phyloP scores from a whole-genome alignment of 345 rosid genomes.

The Eucalyptus cladocalyx region DNA sequence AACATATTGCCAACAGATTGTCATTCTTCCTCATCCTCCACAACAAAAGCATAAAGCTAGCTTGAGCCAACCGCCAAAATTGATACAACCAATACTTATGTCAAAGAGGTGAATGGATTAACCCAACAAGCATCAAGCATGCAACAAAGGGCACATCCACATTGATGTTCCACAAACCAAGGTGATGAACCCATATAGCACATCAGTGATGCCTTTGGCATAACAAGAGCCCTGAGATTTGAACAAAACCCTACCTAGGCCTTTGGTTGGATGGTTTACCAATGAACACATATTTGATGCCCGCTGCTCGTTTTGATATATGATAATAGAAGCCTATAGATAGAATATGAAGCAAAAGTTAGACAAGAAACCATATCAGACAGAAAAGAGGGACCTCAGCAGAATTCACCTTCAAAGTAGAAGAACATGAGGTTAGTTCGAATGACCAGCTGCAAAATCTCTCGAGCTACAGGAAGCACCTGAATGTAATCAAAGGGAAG shows the following conservation, averaged over 20 bases:
- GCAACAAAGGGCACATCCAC: neutral
- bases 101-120: neutral
- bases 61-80: neutral
- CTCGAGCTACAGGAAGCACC: constrained; percentile 76
- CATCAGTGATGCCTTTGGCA: neutral
- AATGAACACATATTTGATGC: constrained; percentile 77
- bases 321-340: constrained; percentile 79
- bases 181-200: neutral
- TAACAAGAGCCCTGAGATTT: neutral
- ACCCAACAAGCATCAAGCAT: neutral
- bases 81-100: neutral
- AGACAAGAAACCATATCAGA: neutral
- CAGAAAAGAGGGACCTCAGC: neutral
- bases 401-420: constrained; percentile 88
- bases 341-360: neutral
- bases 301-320: constrained; percentile 80
- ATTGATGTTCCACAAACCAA: neutral
- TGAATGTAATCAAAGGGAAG: constrained; percentile 9
- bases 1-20: neutral
- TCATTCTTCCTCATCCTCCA: neutral
- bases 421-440: constrained; percentile 93
- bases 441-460: constrained; percentile 65
- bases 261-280: constrained; percentile 93
- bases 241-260: constrained; percentile 43
- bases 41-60: neutral